phyloP scores from a whole-genome alignment of 1,284 basidiomycete genomes.

The Trametes polyzona region DNA sequence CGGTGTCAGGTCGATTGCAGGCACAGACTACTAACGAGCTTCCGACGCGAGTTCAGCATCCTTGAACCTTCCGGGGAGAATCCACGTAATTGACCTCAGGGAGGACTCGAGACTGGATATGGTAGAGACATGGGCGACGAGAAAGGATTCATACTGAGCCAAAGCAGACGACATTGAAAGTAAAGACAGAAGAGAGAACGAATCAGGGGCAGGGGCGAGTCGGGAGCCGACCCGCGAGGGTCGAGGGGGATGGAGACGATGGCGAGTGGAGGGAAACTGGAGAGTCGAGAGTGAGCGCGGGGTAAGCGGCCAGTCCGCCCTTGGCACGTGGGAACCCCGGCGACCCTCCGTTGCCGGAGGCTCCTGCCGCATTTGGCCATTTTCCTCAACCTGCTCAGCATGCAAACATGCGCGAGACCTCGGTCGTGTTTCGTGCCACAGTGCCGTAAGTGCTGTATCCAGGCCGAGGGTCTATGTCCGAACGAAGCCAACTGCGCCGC shows the following conservation, averaged over 20 bases:
- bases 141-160: slow-evolving; percentile 79
- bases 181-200: slow-evolving; percentile 25
- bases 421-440: not conserved
- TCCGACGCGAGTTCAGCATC: slow-evolving; percentile 95
- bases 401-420: slow-evolving; percentile 4
- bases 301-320: not conserved
- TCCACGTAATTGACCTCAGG: slow-evolving; percentile 90
- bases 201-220: slow-evolving; percentile 23
- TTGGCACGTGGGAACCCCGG: slow-evolving; percentile 25
- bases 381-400: not conserved
- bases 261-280: slow-evolving; percentile 10
- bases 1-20: not conserved
- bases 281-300: not conserved
- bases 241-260: slow-evolving; percentile 18
- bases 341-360: slow-evolving; percentile 13
- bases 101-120: slow-evolving; percentile 89
- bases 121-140: slow-evolving; percentile 82
- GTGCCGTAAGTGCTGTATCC: not conserved
- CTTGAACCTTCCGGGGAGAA: slow-evolving; percentile 94
- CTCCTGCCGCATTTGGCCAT: slow-evolving; percentile 2
- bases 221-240: slow-evolving; percentile 28
- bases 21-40: slow-evolving; percentile 68
- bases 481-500: not conserved
- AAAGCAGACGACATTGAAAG: slow-evolving; percentile 49
- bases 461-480: not conserved